These are phyloP conservation scores for Fraxinus greggii DNA, from an alignment of 305 asterid species.

Conservation along the genomic window DNA sequence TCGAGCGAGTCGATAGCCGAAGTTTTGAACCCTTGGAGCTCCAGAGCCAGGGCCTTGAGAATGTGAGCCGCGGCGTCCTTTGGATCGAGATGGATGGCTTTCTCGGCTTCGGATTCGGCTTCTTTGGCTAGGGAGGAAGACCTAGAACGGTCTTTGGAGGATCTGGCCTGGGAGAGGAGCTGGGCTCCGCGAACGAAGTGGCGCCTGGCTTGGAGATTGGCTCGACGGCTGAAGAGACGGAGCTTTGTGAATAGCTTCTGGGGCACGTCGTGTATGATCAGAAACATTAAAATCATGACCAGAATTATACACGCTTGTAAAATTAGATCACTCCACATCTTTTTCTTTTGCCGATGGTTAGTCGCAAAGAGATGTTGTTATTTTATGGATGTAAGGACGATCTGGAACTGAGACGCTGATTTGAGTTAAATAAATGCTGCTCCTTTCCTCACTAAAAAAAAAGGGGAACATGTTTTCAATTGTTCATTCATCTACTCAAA, in stretches of 20 bases:
- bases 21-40: constrained; percentile 53
- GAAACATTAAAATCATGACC: constrained; percentile 35
- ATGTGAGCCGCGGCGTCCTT: constrained; percentile 63
- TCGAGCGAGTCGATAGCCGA: constrained; percentile 65
- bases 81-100: constrained; percentile 48
- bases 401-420: not conserved
- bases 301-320: constrained; percentile 46
- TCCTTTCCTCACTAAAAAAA: not conserved
- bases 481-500: not conserved
- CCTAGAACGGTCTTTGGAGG: constrained; percentile 27
- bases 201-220: constrained; percentile 53
- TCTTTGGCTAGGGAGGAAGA: constrained; percentile 36
- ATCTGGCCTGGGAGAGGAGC: constrained; percentile 51
- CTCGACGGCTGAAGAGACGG: constrained; percentile 33
- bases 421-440: not conserved
- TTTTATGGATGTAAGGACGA: not conserved
- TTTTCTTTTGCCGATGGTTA: not conserved
- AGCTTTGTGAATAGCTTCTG: constrained; percentile 58
- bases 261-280: constrained; percentile 44
- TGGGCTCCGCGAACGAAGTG: constrained; percentile 69
- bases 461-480: not conserved
- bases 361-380: not conserved
- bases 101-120: constrained; percentile 57
- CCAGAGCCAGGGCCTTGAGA: constrained; percentile 63
- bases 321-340: constrained; percentile 54